A percentile compares a stretch with the other conserved stretches of the same genome.
These are phyloP conservation scores for Pulveroboletus sp. DNA, from an alignment of 768 basidiomycete species.

Conservation along the genomic window DNA sequence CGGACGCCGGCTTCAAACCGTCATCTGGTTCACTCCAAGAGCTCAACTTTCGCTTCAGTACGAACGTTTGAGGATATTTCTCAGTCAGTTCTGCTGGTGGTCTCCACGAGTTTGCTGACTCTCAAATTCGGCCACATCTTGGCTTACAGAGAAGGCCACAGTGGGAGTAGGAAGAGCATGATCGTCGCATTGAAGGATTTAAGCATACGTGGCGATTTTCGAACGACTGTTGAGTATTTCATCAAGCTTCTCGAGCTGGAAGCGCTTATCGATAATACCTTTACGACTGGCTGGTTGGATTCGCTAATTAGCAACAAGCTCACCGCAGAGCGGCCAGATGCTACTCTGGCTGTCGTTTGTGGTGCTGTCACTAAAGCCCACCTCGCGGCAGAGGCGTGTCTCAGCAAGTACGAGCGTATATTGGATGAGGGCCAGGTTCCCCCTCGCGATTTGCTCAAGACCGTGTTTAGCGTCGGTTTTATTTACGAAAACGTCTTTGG, in stretches of 20 bases:
- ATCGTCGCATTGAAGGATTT: slow-evolving; percentile 98
- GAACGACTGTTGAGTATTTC: slow-evolving; percentile 97
- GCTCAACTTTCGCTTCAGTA: no score
- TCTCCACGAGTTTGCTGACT: slow-evolving; percentile 98
- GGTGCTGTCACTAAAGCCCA: slow-evolving; percentile 98
- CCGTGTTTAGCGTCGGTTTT: slow-evolving; percentile 94
- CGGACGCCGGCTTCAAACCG: no score
- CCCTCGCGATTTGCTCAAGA: slow-evolving; percentile 89
- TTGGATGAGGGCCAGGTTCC: slow-evolving; percentile 99
- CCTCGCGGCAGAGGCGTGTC: slow-evolving; percentile 84
- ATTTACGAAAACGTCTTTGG: no score
- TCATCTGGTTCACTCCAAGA: no score
- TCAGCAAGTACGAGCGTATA: slow-evolving; percentile 90
- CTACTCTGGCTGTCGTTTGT: no score
- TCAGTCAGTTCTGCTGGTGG: slow-evolving; percentile 94
- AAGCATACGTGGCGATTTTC: slow-evolving; percentile 97
- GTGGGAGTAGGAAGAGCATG: slow-evolving; percentile 98
- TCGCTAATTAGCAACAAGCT: slow-evolving; percentile 95
- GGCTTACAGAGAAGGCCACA: slow-evolving; percentile 94
- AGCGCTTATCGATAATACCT: slow-evolving; percentile 94
- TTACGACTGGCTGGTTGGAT: slow-evolving; percentile 99
- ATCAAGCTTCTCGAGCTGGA: slow-evolving; percentile 96
- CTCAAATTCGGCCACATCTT: no score
- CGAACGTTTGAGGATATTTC: slow-evolving; percentile 99
- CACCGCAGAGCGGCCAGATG: slow-evolving; percentile 96